These are phyloP conservation scores for Globisporangium canariense DNA, from an alignment of 352 stramenopile species.

Conservation along the genomic window DNA sequence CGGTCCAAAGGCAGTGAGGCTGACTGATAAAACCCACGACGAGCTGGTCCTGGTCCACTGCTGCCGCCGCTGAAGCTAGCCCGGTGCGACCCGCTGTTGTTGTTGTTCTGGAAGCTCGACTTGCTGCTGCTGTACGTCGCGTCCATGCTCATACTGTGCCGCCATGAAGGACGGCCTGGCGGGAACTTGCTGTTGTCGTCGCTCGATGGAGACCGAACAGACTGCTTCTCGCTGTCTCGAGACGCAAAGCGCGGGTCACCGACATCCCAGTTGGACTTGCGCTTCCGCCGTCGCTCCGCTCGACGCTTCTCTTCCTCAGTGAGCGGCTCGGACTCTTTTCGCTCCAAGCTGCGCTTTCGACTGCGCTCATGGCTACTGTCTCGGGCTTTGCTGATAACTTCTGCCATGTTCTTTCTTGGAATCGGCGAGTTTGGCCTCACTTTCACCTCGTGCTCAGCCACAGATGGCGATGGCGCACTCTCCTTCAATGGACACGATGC, in stretches of 20 bases:
- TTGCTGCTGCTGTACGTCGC: slow-evolving; percentile 30
- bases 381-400: slow-evolving; percentile 3
- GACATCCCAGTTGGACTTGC: slow-evolving; percentile 83
- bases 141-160: slow-evolving; percentile 67
- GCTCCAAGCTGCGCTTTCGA: slow-evolving; percentile 44
- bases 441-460: slow-evolving; percentile 2
- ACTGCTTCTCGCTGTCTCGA: slow-evolving; percentile 21
- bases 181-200: slow-evolving; percentile 48
- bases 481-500: slow-evolving; percentile 5
- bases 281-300: slow-evolving; percentile 57
- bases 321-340: slow-evolving; percentile 25
- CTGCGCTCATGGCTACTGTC: slow-evolving; percentile 17
- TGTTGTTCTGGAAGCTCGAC: slow-evolving; percentile 41
- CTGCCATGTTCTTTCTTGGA: slow-evolving; percentile 9
- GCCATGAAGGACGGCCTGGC: slow-evolving; percentile 44
- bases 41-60: slow-evolving; percentile 19
- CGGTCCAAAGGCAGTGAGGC: slow-evolving; percentile 52
- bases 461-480: neutral
- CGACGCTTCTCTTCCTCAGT: slow-evolving; percentile 59
- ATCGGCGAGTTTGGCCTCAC: neutral
- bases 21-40: slow-evolving; percentile 45
- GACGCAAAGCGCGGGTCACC: slow-evolving; percentile 58
- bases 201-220: slow-evolving; percentile 5
- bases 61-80: slow-evolving; percentile 14
- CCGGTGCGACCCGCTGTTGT: slow-evolving; percentile 6